Conservation (phyloP, 345 rosid species). For the Geranium brycei region DNA sequence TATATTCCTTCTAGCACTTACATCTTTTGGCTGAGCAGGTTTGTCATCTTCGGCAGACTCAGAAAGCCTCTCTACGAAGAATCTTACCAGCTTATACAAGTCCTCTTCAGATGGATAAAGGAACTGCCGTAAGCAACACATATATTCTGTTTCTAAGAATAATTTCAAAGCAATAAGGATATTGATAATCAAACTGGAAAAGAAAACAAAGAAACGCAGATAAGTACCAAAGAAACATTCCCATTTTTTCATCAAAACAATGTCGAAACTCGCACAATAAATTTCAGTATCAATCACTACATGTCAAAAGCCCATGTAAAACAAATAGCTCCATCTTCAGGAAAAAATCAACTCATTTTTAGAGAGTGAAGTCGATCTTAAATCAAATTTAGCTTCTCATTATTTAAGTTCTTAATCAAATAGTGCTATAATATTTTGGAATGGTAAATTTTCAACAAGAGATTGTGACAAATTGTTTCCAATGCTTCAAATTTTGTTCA, state of each 20-base stretch:
- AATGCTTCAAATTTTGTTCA: too few relatives aligned
- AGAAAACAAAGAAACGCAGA: slow-evolving; percentile 1
- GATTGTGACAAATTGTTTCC: too few relatives aligned
- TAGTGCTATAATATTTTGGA: too few relatives aligned
- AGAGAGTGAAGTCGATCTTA: too few relatives aligned
- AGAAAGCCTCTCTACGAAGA: slow-evolving; percentile 59
- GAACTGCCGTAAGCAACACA: slow-evolving; percentile 76
- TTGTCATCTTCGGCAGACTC: slow-evolving; percentile 19
- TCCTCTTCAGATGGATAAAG: slow-evolving; percentile 73
- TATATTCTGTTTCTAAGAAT: slow-evolving; percentile 48
- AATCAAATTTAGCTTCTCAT: too few relatives aligned
- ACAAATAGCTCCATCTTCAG: too few relatives aligned
- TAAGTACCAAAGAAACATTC: slow-evolving; percentile 4
- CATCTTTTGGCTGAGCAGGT: slow-evolving; percentile 19
- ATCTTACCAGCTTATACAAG: slow-evolving; percentile 42
- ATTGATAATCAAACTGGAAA: background rate
- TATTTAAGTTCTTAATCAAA: too few relatives aligned
- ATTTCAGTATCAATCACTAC: too few relatives aligned
- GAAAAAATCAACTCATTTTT: too few relatives aligned
- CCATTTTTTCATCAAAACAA: background rate
- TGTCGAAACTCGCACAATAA: too few relatives aligned
- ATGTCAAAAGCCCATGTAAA: too few relatives aligned
- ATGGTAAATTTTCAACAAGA: too few relatives aligned
- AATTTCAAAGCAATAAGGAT: slow-evolving; percentile 17
- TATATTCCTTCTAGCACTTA: slow-evolving; percentile 14